Percentiles rank a stretch among this genome's conserved stretches.
These are phyloP conservation scores for Pythium phragmiticola DNA, from an alignment of 352 stramenopile species.

Conservation along the genomic window DNA sequence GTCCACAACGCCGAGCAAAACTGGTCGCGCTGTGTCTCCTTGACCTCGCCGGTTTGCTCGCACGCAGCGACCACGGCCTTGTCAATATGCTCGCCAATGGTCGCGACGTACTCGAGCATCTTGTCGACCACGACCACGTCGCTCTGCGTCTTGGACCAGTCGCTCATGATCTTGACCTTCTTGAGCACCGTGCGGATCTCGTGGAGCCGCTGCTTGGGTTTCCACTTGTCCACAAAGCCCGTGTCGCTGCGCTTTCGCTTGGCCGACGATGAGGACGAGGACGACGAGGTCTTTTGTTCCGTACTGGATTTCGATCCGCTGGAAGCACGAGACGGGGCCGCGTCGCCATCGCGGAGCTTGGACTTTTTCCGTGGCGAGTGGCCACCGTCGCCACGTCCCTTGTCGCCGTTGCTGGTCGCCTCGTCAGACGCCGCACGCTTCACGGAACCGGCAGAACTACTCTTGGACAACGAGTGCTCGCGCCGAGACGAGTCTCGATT, in stretches of 20 bases:
- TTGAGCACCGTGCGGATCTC: conserved; percentile 81
- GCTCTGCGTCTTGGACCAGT: conserved; percentile 80
- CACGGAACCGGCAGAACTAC: background rate
- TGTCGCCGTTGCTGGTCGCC: conserved; percentile 35
- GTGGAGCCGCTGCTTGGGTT: conserved; percentile 68
- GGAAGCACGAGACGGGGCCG: conserved; percentile 20
- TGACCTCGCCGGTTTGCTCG: conserved; percentile 25
- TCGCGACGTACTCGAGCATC: conserved; percentile 84
- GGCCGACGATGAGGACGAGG: conserved; percentile 4
- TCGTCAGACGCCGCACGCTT: conserved; percentile 27
- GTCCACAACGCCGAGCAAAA: conserved; percentile 78
- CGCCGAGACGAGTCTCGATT: conserved; percentile 21
- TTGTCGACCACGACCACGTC: conserved; percentile 86
- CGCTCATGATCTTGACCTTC: conserved; percentile 85
- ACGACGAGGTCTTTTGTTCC: conserved; percentile 1
- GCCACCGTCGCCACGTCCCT: conserved; percentile 6
- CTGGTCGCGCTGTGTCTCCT: conserved; percentile 58
- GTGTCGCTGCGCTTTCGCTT: conserved; percentile 44
- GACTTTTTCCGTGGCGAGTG: conserved; percentile 34
- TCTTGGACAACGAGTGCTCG: conserved; percentile 11
- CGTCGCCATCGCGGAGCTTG: conserved; percentile 41
- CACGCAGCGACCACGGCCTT: conserved; percentile 51
- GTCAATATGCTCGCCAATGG: conserved; percentile 80
- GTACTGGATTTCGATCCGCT: conserved; percentile 15
- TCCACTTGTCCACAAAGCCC: conserved; percentile 75